phyloP scores from a whole-genome alignment of 352 stramenopile genomes.

The Pythium phragmiticola region DNA sequence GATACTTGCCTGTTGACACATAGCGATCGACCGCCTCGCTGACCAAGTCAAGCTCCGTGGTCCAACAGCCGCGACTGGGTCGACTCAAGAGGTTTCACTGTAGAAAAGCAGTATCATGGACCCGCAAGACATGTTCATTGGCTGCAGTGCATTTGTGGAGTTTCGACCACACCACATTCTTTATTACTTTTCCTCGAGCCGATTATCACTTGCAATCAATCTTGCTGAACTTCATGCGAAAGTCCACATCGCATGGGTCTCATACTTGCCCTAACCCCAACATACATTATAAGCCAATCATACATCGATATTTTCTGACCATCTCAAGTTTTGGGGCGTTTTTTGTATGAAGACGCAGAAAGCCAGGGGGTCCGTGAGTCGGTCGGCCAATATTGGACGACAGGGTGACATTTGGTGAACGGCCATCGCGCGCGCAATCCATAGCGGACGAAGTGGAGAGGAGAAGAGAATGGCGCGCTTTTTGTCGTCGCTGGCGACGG shows the following conservation, averaged over 20 bases:
- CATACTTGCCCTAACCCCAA: not conserved
- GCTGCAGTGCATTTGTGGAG: not conserved
- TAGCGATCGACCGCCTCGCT: constrained; percentile 65
- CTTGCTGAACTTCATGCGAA: not conserved
- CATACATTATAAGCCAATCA: constrained; percentile 3
- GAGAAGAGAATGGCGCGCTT: constrained; percentile 15
- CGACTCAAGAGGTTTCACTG: constrained; percentile 2
- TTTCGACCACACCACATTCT: not conserved
- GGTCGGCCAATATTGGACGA: not conserved
- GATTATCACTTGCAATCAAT: not conserved
- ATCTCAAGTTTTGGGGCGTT: constrained; percentile 12
- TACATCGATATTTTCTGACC: not conserved
- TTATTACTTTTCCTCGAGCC: too few relatives aligned
- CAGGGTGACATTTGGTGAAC: not conserved
- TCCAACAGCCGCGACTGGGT: constrained; percentile 14
- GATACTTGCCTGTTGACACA: not conserved
- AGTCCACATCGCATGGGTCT: not conserved
- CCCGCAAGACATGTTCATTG: not conserved
- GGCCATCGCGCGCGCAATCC: too few relatives aligned
- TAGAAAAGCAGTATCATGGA: not conserved
- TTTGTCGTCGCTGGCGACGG: constrained; percentile 15
- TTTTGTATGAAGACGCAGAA: constrained; percentile 10
- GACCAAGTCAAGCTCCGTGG: constrained; percentile 53
- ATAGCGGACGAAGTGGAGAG: not conserved
- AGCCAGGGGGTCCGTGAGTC: constrained; percentile 11